These are phyloP conservation scores for Lipomyces chichibuensis DNA, from an alignment of 805 yeast species.

Conservation along the genomic window DNA sequence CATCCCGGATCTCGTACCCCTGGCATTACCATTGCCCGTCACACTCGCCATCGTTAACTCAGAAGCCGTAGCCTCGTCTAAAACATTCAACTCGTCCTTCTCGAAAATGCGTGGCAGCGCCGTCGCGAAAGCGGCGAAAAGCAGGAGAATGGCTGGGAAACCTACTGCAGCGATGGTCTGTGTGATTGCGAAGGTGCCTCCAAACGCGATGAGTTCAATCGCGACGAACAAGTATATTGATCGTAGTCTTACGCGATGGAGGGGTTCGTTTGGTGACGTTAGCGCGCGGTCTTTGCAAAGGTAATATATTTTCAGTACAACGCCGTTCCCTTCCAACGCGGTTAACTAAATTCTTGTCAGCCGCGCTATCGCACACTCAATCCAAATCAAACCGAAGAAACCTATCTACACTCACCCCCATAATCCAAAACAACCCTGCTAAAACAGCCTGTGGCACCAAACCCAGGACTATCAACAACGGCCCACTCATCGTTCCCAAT, in stretches of 20 bases:
- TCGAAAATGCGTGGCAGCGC: conserved; percentile 68
- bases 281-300: conserved; percentile 60
- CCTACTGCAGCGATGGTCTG: conserved; percentile 91
- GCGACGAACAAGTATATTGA: conserved; percentile 57
- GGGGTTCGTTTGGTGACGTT: conserved; percentile 44
- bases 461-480: conserved; percentile 77
- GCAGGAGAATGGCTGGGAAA: conserved; percentile 81
- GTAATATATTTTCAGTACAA: conserved; percentile 64
- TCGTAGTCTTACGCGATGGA: conserved; percentile 44
- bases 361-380: background rate
- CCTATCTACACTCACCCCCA: conserved; percentile 64
- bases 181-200: conserved; percentile 81
- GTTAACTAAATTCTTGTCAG: conserved; percentile 38
- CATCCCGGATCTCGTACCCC: background rate
- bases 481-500: conserved; percentile 86
- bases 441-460: conserved; percentile 89
- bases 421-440: conserved; percentile 88
- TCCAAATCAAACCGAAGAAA: background rate
- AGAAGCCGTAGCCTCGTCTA: conserved; percentile 63
- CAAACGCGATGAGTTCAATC: conserved; percentile 68
- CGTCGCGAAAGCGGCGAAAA: conserved; percentile 67
- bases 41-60: conserved; percentile 44
- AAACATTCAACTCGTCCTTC: conserved; percentile 56
- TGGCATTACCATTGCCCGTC: background rate
- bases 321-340: conserved; percentile 69